Evolutionary conservation across 2,329 filamentous ascomycete genomes (phyloP), one percentile per base, ranked within the genome.

Genomic region (Monilinia polystroma): DNA sequence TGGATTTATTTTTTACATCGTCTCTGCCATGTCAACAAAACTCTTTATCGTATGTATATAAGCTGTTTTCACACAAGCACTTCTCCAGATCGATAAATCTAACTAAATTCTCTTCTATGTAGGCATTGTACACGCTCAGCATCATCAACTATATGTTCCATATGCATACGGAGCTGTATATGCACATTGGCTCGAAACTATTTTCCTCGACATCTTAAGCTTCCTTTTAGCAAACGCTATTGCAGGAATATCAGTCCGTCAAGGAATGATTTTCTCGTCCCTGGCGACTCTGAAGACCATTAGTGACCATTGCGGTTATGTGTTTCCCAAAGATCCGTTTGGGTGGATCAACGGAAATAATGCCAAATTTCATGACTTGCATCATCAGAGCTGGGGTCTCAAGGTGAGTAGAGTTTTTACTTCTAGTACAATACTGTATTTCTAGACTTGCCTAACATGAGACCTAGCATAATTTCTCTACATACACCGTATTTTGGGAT

Each of bases 401-500:
- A 67, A 67, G 60, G 66, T 64, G 20, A 38, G 66, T 64, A 3
- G 26, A 18, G 14, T 29, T n/a, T 29, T 10, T 16, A 16, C 18
- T 3, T 16, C 32, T 38, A 38, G n/a, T 20, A 51, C 20, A 18
- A 11, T 4, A 6, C 11, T 64, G 1, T 64, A 8, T 64, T n/a
- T 55, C 23, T 56, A 29, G 12, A 32, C n/a, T 16, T 2, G 26
- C 26, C 26, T 49, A 32, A 65, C 23, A 23, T 54, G 10, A 52
- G n/a, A 35, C 18, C 4, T 54, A 67, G 66, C 32, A 65, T 16
- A 67, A 67, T 29, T 67, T 59, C 35, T 57, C 62, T 35, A 67
- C 62, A 18, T 67, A 67, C n/a, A 65, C 62, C 5, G 47, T 65
- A 6, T 67, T 67, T 49, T 67, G 66, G 66, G 66, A 67, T 54